Evolutionary conservation across 345 rosid species (phyloP).

Genomic region (Pistacia atlantica): DNA sequence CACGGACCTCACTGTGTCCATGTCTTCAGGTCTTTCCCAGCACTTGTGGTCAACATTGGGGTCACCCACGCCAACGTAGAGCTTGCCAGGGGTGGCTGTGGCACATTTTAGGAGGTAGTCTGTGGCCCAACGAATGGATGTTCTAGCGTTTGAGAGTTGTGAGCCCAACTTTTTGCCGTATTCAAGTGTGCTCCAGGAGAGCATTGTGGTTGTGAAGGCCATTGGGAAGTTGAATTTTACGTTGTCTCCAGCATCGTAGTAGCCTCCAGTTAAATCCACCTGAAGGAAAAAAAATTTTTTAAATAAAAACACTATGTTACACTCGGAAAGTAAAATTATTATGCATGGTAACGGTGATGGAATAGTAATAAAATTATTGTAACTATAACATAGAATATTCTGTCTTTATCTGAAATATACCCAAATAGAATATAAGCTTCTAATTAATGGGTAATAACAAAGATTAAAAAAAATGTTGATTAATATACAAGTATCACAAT

Average conservation of each 20-base stretch:
- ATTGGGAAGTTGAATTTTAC: constrained; percentile 92
- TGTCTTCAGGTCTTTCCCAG: constrained; percentile 97
- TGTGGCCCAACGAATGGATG: constrained; percentile 75
- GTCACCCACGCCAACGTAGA: constrained; percentile 92
- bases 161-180: constrained; percentile 76
- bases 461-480: no score
- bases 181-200: constrained; percentile 85
- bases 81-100: constrained; percentile 68
- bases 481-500: no score
- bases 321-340: neutral
- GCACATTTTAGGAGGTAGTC: constrained; percentile 92
- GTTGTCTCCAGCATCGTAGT: constrained; percentile 95
- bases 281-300: constrained; percentile 18
- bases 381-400: no score
- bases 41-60: constrained; percentile 89
- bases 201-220: constrained; percentile 93
- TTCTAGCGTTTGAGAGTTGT: constrained; percentile 55
- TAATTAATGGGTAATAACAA: no score
- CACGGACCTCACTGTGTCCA: constrained; percentile 76
- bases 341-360: neutral
- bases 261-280: constrained; percentile 91
- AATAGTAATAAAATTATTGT: no score
- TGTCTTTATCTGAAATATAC: no score
- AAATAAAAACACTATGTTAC: neutral
- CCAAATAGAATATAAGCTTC: no score